Base-by-base conservation (phyloP, 2,329 filamentous ascomycete species). In the Aspergillus melleus region DNA sequence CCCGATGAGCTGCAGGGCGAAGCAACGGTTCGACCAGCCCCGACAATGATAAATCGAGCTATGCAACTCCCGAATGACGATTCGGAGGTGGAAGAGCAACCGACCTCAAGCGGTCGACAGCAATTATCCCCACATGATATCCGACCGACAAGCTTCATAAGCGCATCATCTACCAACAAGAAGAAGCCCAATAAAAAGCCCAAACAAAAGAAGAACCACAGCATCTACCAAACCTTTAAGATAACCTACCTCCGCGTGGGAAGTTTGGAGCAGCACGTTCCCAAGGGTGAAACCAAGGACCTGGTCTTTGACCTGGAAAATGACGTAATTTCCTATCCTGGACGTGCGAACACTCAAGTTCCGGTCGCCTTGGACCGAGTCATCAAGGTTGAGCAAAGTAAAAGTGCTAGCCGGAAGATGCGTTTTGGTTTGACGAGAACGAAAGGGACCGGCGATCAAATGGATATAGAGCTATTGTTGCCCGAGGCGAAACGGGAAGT, bases 1-100 rank as follows among this genome's bases (percentile, higher is more conserved):
- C 68, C 75, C 5, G 76, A 79, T 67, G 76, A 74, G 57, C 60
- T 79, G 2, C 76, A 79, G 58, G 76, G 75, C 11, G 74, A 67
- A 10, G 71, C 65, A 44, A 76, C 75, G 5, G 72, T 71, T 42
- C 54, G 60, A 4, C 68, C 63, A 26, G 22, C 64, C 24, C 65
- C 66, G 9, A 60, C 52, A 6, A 39, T 47, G n/a, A 51, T 68
- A 16, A 29, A 50, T 32, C 52, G 36, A 30, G 51, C 42, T 49
- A 59, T 44, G n/a, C 62, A 55, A 20, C 53, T 59, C 36, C 19
- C 52, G 49, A 62, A 49, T 16, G 51, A 32, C 19, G 49, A 61
- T 16, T 16, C 47, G 6, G 54, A 57, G 20, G 47, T 22, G 22
- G 39, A 63, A 19, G 57, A 60, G 1, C 19, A 49, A 32, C 44